Evolutionary conservation across 176 grass and related monocot species (phyloP).

Genomic region (Cymbopogon citratus): DNA sequence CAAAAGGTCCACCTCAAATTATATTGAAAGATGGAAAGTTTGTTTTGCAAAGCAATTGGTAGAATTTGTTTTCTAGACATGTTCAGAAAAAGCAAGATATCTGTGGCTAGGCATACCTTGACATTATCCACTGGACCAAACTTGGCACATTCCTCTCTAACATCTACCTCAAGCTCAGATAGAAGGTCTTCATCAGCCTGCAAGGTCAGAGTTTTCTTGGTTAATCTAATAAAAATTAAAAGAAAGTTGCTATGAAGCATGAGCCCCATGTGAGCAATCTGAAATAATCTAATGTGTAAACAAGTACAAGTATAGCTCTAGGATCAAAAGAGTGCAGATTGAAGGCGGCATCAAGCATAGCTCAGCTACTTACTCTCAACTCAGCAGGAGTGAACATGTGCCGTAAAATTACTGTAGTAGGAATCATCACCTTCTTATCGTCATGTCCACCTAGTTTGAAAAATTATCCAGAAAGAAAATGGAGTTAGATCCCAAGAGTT

Average conservation of each 20-base stretch:
- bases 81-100: neutral
- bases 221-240: slow-evolving; percentile 5
- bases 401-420: slow-evolving; percentile 63
- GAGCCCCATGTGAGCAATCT: neutral
- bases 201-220: slow-evolving; percentile 15
- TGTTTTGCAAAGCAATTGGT: neutral
- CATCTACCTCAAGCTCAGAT: slow-evolving; percentile 71
- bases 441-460: slow-evolving; percentile 80
- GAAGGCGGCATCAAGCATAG: neutral
- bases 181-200: slow-evolving; percentile 84
- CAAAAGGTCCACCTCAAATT: neutral
- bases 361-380: slow-evolving; percentile 65
- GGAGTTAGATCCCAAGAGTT: neutral
- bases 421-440: slow-evolving; percentile 78
- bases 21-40: neutral
- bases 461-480: slow-evolving; percentile 15
- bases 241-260: slow-evolving; percentile 24
- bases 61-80: neutral
- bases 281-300: neutral
- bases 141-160: slow-evolving; percentile 81
- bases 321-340: neutral
- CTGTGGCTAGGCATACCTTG: slow-evolving; percentile 21
- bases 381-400: slow-evolving; percentile 89
- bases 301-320: neutral
- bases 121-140: slow-evolving; percentile 80